A percentile compares a stretch with the other conserved stretches of the same genome.
Evolutionary conservation across 2,329 filamentous ascomycete genomes (phyloP).

Genomic region (Chaetomium globosum): DNA sequence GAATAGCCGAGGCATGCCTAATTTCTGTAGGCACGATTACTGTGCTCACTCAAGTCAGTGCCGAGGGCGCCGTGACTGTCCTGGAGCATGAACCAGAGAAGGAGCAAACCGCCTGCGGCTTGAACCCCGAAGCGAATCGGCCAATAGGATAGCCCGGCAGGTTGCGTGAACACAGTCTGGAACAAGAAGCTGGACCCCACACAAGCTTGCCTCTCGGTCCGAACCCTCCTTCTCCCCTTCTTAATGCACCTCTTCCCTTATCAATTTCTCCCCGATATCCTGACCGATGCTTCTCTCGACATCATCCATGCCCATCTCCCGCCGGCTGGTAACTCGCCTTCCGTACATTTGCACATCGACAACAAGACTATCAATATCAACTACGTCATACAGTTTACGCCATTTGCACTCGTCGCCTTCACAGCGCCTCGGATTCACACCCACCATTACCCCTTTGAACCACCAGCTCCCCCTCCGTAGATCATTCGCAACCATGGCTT

Average conservation of each 20-base stretch:
- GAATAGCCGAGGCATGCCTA: not conserved
- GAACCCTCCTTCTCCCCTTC: not conserved
- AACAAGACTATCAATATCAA: not conserved
- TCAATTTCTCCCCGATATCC: not conserved
- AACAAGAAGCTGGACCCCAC: conserved; percentile 13
- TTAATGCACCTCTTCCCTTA: not conserved
- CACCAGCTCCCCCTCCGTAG: conserved; percentile 8
- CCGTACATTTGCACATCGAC: conserved; percentile 6
- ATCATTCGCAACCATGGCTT: conserved; percentile 57
- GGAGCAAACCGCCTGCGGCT: not conserved
- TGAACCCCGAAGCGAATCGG: not conserved
- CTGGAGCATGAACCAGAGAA: not conserved
- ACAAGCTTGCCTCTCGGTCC: not conserved
- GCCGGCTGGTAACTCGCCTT: not conserved
- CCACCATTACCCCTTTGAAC: not conserved
- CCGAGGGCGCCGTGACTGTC: too few species aligned
- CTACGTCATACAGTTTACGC: not conserved
- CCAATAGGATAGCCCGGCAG: conserved; percentile 10
- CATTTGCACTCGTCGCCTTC: not conserved
- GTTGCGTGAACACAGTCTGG: conserved; percentile 21
- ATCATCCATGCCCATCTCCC: conserved; percentile 5
- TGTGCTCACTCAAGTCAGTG: not conserved
- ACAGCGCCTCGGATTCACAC: conserved; percentile 9
- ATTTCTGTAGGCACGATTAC: not conserved
- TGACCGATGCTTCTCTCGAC: not conserved